Conservation (phyloP, 345 rosid species). For the Geranium rotundifolium region DNA sequence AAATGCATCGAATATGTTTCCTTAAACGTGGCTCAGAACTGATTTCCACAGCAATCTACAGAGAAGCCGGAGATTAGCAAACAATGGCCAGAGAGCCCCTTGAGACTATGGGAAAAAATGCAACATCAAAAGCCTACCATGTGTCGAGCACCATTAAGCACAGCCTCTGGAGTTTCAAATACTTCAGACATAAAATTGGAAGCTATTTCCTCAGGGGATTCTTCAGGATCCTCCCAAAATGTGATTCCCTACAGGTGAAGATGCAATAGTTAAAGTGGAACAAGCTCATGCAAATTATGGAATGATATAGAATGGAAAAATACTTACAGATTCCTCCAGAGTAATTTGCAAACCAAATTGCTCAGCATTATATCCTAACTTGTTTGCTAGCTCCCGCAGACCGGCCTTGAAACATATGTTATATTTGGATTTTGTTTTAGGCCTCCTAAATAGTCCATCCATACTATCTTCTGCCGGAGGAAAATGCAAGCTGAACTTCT, state of each 20-base stretch:
- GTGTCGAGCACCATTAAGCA: slow-evolving; percentile 95
- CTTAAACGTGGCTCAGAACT: slow-evolving; percentile 89
- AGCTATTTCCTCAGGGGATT: slow-evolving; percentile 95
- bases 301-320: too few relatives aligned
- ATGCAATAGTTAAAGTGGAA: slow-evolving; percentile 1
- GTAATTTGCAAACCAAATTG: slow-evolving; percentile 66
- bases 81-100: slow-evolving; percentile 7
- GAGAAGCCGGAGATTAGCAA: slow-evolving; percentile 2
- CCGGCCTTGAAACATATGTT: slow-evolving; percentile 86
- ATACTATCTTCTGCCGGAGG: slow-evolving; percentile 81
- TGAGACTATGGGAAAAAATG: neutral
- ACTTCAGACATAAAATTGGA: slow-evolving; percentile 80
- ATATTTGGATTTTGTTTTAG: slow-evolving; percentile 76
- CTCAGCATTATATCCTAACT: slow-evolving; percentile 87
- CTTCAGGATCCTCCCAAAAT: slow-evolving; percentile 79
- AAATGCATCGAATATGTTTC: slow-evolving; percentile 55
- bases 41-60: slow-evolving; percentile 90
- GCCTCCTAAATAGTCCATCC: slow-evolving; percentile 89
- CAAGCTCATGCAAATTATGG: neutral
- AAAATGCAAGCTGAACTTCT: slow-evolving; percentile 91
- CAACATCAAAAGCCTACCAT: slow-evolving; percentile 43
- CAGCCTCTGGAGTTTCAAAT: slow-evolving; percentile 86
- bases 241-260: slow-evolving; percentile 34
- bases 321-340: slow-evolving; percentile 53
- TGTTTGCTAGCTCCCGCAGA: slow-evolving; percentile 87